Evolutionary conservation across 2,329 filamentous ascomycete genomes (phyloP).

Genomic region (Cryphonectria radicalis): DNA sequence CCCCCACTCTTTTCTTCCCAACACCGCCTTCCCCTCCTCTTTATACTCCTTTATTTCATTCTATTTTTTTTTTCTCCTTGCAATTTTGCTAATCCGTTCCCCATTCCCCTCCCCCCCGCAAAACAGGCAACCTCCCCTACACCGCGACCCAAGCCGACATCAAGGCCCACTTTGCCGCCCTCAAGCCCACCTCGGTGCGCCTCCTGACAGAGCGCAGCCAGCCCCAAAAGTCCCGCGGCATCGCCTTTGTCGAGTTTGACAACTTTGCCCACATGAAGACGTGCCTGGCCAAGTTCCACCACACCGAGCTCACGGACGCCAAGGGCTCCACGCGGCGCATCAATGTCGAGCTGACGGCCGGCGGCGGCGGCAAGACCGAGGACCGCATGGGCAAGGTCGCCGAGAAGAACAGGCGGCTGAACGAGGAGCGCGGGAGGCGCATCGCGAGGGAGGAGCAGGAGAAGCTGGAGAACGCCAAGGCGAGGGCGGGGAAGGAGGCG

Average conservation of each 20-base stretch:
- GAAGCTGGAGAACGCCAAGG: constrained; percentile 28
- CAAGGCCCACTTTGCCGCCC: constrained; percentile 74
- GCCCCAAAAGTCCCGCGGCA: constrained; percentile 48
- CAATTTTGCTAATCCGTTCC: constrained; percentile 37
- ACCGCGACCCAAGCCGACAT: constrained; percentile 74
- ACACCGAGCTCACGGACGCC: constrained; percentile 72
- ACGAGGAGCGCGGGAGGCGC: constrained; percentile 62
- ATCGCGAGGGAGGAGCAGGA: constrained; percentile 50
- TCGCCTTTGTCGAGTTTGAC: constrained; percentile 88
- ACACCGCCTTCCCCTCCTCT: too few relatives aligned
- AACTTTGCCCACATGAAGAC: constrained; percentile 90
- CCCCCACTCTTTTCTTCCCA: neutral
- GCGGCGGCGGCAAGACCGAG: constrained; percentile 81
- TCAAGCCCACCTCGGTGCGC: constrained; percentile 72
- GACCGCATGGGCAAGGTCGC: constrained; percentile 76
- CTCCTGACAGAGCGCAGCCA: constrained; percentile 67
- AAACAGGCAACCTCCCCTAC: constrained; percentile 83
- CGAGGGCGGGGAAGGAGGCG: constrained; percentile 36
- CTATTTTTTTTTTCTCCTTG: too few relatives aligned
- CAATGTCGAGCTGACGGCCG: constrained; percentile 92
- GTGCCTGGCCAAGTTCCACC: constrained; percentile 88
- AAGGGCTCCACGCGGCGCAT: constrained; percentile 68
- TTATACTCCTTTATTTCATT: neutral
- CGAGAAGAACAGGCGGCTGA: constrained; percentile 83
- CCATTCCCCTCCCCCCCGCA: constrained; percentile 40